phyloP scores from a whole-genome alignment of 2,329 filamentous ascomycete genomes.

The Paecilomyces dactylethromorphus region DNA sequence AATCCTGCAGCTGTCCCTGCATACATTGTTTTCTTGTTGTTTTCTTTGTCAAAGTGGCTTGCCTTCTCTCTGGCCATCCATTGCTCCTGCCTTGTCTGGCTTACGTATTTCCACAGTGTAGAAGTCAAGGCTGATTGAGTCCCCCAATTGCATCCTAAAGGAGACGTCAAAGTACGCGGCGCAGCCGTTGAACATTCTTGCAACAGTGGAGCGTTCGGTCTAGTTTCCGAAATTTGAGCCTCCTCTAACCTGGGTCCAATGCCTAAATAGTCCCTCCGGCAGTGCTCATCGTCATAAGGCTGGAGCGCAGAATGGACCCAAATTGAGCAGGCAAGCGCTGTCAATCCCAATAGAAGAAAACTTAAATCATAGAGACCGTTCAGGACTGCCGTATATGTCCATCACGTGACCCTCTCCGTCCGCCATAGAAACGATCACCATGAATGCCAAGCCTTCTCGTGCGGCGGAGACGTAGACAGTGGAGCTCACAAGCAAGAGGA shows the following conservation, averaged over 20 bases:
- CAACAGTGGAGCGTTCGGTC: background rate
- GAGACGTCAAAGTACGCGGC: background rate
- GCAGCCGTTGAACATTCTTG: background rate
- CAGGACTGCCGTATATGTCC: background rate
- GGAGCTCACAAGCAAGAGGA: background rate
- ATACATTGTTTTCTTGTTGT: too few species aligned
- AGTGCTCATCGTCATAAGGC: background rate
- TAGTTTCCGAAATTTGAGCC: too few species aligned
- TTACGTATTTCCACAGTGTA: too few species aligned
- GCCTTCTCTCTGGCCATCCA: too few species aligned
- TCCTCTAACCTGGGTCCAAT: too few species aligned
- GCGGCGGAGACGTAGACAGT: background rate
- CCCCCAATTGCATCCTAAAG: too few species aligned
- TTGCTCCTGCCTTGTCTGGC: too few species aligned
- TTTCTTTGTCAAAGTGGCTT: background rate
- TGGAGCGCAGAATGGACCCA: background rate
- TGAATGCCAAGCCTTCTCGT: background rate
- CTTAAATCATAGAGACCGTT: background rate
- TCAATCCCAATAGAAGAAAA: background rate
- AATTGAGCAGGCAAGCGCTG: background rate
- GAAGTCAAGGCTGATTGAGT: too few species aligned
- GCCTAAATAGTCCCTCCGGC: background rate
- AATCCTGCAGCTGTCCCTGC: too few species aligned
- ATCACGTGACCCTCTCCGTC: background rate
- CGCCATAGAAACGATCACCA: background rate